A percentile compares a stretch with the other conserved stretches of the same genome.
These are phyloP conservation scores for Pseudovirgaria hyperparasitica DNA, from an alignment of 2,329 filamentous ascomycete species.

Conservation along the genomic window DNA sequence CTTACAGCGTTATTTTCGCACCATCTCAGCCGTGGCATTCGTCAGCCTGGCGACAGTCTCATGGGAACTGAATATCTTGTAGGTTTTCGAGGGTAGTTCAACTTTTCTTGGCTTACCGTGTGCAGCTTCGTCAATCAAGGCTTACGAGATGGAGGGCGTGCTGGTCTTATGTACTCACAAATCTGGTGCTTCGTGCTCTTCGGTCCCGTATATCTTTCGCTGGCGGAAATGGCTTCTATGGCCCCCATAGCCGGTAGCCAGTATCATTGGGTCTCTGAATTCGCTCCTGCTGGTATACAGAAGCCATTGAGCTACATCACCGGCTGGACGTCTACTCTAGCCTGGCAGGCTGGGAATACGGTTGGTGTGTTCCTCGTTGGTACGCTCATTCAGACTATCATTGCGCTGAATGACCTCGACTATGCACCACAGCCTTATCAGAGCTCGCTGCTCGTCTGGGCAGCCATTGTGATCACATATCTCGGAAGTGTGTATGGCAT, in stretches of 20 bases:
- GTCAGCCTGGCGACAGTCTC: no score
- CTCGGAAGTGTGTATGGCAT: no score
- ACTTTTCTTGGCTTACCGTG: no score
- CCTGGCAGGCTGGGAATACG: conserved; percentile 4
- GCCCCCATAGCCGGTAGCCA: conserved; percentile 4
- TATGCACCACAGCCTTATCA: conserved; percentile 5
- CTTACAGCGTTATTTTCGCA: no score
- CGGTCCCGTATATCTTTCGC: conserved; percentile 16
- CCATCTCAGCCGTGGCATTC: no score
- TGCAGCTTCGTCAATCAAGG: conserved; percentile 9
- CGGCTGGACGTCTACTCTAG: conserved; percentile 3
- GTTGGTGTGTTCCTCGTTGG: conserved; percentile 2
- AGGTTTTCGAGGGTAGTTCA: no score
- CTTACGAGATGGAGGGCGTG: conserved; percentile 20
- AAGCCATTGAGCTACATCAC: conserved; percentile 15
- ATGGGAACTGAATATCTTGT: no score
- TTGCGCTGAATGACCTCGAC: conserved; percentile 1
- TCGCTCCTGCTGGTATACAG: conserved; percentile 15
- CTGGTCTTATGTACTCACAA: conserved; percentile 21
- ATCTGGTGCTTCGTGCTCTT: conserved; percentile 21
- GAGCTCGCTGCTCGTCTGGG: no score
- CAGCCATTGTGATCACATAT: no score
- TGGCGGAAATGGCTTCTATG: conserved; percentile 22
- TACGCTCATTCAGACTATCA: conserved; percentile 5
- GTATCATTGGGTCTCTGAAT: conserved; percentile 17